Conservation (phyloP, 2,329 filamentous ascomycete genomes). For the Cladophialophora exuberans region DNA sequence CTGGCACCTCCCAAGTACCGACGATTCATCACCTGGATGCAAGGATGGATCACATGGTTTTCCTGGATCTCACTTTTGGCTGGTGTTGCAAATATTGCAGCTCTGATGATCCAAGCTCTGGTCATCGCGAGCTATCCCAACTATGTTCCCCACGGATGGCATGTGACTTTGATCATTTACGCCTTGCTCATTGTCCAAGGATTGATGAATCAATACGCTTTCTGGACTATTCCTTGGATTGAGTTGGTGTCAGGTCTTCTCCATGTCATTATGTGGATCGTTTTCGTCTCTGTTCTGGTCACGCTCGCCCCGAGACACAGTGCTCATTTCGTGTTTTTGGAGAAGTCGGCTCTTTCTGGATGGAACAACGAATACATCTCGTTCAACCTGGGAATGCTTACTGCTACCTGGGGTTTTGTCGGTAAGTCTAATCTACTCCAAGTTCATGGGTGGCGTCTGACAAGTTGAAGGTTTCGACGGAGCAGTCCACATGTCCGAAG, state of each 20-base stretch:
- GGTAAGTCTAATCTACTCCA: conserved; percentile 30
- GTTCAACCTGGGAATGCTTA: conserved; percentile 45
- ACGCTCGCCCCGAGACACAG: conserved; percentile 38
- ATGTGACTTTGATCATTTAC: conserved; percentile 44
- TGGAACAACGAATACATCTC: conserved; percentile 41
- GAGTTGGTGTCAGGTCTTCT: conserved; percentile 43
- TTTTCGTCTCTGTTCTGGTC: conserved; percentile 42
- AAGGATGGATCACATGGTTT: conserved; percentile 48
- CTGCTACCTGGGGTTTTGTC: conserved; percentile 39
- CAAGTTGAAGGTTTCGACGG: conserved; percentile 28
- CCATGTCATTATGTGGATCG: conserved; percentile 41
- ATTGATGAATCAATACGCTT: conserved; percentile 36
- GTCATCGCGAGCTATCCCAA: conserved; percentile 37
- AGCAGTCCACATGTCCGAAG: conserved; percentile 42
- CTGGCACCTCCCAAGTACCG: conserved; percentile 38
- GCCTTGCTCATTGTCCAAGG: conserved; percentile 40
- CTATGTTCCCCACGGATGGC: conserved; percentile 42
- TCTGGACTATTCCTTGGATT: conserved; percentile 44
- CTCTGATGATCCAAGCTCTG: conserved; percentile 25
- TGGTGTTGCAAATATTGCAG: conserved; percentile 37
- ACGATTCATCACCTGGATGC: conserved; percentile 41
- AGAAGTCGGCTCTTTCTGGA: conserved; percentile 34
- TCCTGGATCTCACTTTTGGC: conserved; percentile 41
- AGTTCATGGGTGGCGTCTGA: neutral
- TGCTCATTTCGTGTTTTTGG: conserved; percentile 41